Evolutionary conservation across 345 rosid species (phyloP), one percentile per base, ranked within the genome.

Genomic region (Ailanthus altissimus): DNA sequence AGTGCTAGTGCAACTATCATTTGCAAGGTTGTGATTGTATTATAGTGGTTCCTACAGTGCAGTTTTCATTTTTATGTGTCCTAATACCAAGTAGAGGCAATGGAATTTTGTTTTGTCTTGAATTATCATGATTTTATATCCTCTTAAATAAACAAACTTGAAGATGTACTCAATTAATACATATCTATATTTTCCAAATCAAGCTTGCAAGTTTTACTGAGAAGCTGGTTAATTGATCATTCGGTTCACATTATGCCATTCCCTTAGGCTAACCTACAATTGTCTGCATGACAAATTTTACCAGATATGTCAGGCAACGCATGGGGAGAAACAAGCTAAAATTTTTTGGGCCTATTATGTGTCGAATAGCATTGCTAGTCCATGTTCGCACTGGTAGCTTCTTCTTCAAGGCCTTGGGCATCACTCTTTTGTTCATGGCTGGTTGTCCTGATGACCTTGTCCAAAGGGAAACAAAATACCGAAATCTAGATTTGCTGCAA

Each of bases 271-370:
- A 53, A 72, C 47, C 49, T 51, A 28, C 51, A 26, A 42, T 25
- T 50, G 18, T 65, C 26, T 53, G 53, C 12, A 20, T 54, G 47
- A 23, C 49, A 38, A 49, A 28, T 54, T 61, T 71, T 72, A 75
- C 15, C 84, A 87, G 92, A 71, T 89, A 89, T 69, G 92, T 87
- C 61, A 86, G 90, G 84, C 92, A 87, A 83, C 80, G 86, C 2
- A 89, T 89, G 90, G 92, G 92, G 75, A 84, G 84, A 81, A 89
- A 84, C 83, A 89, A 89, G 76, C 84, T 89, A 54, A 87, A 89
- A 81, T 89, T 90, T 71, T 87, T 89, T 0, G 92, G 90, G 67
- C 88, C 90, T 23, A 50, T 80, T 4, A 80, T 86, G 72, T 87
- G 92, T 69, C 78, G 77, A 76, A 86, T 86, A 88, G 89, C 90